Base-by-base conservation (phyloP, 1,284 basidiomycete species). In the Omphalotus olearius region DNA sequence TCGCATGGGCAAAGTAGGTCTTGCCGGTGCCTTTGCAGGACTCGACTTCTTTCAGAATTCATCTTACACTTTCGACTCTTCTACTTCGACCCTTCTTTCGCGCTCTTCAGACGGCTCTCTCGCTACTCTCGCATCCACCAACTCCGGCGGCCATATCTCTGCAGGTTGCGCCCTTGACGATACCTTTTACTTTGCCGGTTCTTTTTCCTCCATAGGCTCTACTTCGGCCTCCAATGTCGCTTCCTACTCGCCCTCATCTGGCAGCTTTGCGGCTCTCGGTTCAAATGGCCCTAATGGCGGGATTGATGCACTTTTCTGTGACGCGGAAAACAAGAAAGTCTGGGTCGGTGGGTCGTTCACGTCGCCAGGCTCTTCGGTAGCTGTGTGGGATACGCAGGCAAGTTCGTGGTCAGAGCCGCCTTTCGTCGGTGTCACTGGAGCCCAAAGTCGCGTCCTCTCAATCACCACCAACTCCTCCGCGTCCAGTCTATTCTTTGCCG, bases 271-370 rank as follows among this genome's bases (percentile, higher is more conserved):
- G 11, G 64, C 84, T 23, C 70, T 89, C 13, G 81, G 80, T 40
- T 75, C 74, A 5, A 71, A 70, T 48, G 80, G 83, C 10, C 81
- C 88, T 25, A 79, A 93, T 57, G 93, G 90, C 38, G 70, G 76
- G 42, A 79, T 98, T 5, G 72, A 80, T 49, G 73, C 92, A 1
- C 61, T 97, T n/a, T 91, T 80, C 59, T 99, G 96, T 69, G 93
- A 98, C 68, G 60, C 76, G 10, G 71, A 75, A 44, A 76, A 82
- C 55, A 73, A 75, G 57, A 82, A 85, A 58, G 71, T 99, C 42
- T 96, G 95, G 88, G 86, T 80, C 17, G 93, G 93, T 25, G 96
- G 96, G 20, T 73, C 69, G 28, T 98, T 98, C 68, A 77, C 79
- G 3, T 82, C 82, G 6, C 84, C 83, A 6, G 77, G 76, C 11